Conservation (phyloP, 148 eudicot species). For the Chenopodium album region DNA sequence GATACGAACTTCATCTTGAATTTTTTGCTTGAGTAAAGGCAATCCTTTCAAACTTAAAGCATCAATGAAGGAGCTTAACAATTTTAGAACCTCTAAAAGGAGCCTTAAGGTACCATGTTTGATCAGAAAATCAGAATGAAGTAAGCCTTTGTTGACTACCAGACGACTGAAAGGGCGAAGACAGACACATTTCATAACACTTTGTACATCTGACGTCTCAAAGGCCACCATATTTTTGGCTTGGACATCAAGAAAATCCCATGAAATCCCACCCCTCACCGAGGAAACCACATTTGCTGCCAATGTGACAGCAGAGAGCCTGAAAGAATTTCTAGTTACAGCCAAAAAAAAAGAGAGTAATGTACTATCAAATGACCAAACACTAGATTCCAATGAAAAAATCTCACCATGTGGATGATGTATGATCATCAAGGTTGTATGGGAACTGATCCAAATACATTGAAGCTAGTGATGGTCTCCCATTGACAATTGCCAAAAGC, state of each 20-base stretch:
- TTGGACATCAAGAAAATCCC: conserved; percentile 46
- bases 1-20: conserved; percentile 65
- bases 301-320: conserved; percentile 74
- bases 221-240: conserved; percentile 34
- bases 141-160: conserved; percentile 79
- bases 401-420: conserved; percentile 73
- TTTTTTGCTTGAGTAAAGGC: conserved; percentile 58
- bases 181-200: conserved; percentile 68
- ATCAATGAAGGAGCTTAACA: conserved; percentile 53
- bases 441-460: conserved; percentile 82
- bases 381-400: conserved; percentile 21
- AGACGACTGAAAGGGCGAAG: conserved; percentile 68
- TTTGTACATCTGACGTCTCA: conserved; percentile 54
- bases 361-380: conserved; percentile 6
- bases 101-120: conserved; percentile 84
- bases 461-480: conserved; percentile 70
- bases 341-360: neutral
- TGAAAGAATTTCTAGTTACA: conserved; percentile 47
- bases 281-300: conserved; percentile 78
- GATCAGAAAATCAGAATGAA: conserved; percentile 61
- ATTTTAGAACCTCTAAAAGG: conserved; percentile 65
- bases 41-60: conserved; percentile 43
- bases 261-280: conserved; percentile 57
- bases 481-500: conserved; percentile 73
- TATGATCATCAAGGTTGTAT: conserved; percentile 76